Evolutionary conservation across 2,329 filamentous ascomycete species (phyloP), one percentile per base, ranked within the genome.

Genomic region (Rutstroemia sp.): DNA sequence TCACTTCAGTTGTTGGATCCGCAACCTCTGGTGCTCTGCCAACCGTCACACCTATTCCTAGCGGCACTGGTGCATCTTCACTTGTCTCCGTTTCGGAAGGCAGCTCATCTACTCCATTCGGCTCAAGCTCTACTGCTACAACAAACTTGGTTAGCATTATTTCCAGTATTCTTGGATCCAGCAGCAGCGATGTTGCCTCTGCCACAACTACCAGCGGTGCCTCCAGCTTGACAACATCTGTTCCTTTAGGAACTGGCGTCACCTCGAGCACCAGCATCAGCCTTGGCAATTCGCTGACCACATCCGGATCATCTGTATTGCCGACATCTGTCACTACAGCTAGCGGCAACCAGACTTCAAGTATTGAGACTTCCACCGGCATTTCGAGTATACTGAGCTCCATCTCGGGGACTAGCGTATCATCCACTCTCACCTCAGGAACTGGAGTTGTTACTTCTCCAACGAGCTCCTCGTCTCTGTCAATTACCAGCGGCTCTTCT

Each of bases 91-190:
- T 18, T 19, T 18, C 14, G 5, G 8, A 19, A 19, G 27, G 41
- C 30, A 39, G 52, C 38, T 39, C 44, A 19, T 48, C 44, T 4
- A 48, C 19, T 8, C 12, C 42, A 8, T 39, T 34, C 47, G 21
- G 41, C 25, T 25, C 42, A 16, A 48, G 42, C 25, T 53, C 51
- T 16, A 53, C 38, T 9, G 25, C 50, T 8, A 46, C 25, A 27
- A 54, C 52, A 18, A 46, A 25, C 30, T 45, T 58, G 41, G 56
- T 45, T 38, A 58, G 56, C 44, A 47, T 58, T 14, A 56, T 58
- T n/a, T 58, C 56, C n/a, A 58, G 56, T 41, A 58, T 58, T 37
- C 53, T 58, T 42, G 47, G 45, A 23, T 56, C 53, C 14, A 44
- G 41, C 19, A 38, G 37, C 27, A 44, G 34, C 38, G 41, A 18